Conservation (phyloP, 2,329 filamentous ascomycete genomes). For the Ophiobolus disseminans region DNA sequence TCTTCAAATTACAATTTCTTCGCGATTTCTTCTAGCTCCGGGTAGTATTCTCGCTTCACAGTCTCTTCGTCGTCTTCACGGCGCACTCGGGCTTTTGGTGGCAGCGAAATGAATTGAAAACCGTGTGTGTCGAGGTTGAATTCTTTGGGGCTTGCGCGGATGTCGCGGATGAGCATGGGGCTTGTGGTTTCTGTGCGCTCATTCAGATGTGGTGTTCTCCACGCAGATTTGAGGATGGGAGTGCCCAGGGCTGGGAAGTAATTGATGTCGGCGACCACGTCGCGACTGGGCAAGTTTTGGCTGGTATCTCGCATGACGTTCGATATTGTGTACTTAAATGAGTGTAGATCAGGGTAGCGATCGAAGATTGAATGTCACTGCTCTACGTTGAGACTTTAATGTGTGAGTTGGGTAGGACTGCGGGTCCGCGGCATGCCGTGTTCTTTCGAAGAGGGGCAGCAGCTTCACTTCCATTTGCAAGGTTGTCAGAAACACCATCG, state of each 20-base stretch:
- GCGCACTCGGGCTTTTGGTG: slow-evolving; percentile 7
- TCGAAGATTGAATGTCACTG: too few relatives aligned
- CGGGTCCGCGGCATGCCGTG: too few relatives aligned
- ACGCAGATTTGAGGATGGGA: slow-evolving; percentile 19
- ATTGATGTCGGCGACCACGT: slow-evolving; percentile 26
- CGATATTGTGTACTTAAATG: too few relatives aligned
- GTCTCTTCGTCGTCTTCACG: slow-evolving; percentile 16
- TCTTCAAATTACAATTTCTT: slow-evolving; percentile 17
- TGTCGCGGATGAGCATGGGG: slow-evolving; percentile 49
- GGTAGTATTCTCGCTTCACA: slow-evolving; percentile 25
- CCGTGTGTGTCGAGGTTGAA: slow-evolving; percentile 49
- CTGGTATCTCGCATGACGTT: background rate
- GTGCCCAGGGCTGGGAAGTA: slow-evolving; percentile 22
- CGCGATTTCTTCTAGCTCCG: slow-evolving; percentile 18
- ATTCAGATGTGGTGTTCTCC: slow-evolving; percentile 20
- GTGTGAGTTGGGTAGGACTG: too few relatives aligned
- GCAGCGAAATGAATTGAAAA: slow-evolving; percentile 30
- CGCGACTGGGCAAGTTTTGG: slow-evolving; percentile 2
- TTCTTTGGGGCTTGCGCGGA: slow-evolving; percentile 50
- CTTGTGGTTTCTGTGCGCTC: slow-evolving; percentile 23
- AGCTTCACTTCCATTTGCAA: too few relatives aligned
- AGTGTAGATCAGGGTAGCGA: too few relatives aligned
- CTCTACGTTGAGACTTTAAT: too few relatives aligned
- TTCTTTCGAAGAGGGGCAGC: too few relatives aligned
- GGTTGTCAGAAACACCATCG: too few relatives aligned